Percentiles rank a stretch among this genome's conserved stretches.
Evolutionary conservation across 2,329 filamentous ascomycete species (phyloP).

Genomic region (Geosmithia morbida): DNA sequence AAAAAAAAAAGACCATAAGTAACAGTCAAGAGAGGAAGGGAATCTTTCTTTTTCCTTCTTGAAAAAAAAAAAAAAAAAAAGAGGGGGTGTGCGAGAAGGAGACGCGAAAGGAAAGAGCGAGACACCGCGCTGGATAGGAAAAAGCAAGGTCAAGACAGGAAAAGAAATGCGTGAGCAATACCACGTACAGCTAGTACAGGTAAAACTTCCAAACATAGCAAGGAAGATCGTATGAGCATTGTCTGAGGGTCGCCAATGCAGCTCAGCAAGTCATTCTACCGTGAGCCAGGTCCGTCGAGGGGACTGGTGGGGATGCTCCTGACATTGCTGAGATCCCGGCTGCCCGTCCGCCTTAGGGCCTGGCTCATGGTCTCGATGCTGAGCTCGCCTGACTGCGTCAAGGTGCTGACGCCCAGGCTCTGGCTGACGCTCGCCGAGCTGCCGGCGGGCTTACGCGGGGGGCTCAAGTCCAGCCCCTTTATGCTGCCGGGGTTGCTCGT

Average conservation of each 20-base stretch:
- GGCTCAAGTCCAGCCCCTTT: constrained; percentile 60
- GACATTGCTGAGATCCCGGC: constrained; percentile 53
- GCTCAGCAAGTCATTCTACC: not conserved
- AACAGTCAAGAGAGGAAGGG: no score
- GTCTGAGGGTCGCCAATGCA: not conserved
- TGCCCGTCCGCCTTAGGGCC: constrained; percentile 71
- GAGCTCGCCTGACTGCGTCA: constrained; percentile 41
- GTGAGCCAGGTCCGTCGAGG: constrained; percentile 19
- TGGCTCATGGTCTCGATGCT: constrained; percentile 92
- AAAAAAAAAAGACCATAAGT: no score
- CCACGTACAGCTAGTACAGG: no score
- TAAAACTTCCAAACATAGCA: no score
- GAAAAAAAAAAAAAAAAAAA: no score
- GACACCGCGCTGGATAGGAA: no score
- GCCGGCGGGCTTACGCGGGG: constrained; percentile 38
- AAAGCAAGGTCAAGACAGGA: no score
- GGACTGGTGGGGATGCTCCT: constrained; percentile 46
- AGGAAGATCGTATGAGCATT: not conserved
- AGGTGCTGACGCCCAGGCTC: constrained; percentile 20
- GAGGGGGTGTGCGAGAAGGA: no score
- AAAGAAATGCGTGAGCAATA: no score
- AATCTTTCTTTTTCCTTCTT: no score
- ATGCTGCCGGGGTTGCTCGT: constrained; percentile 63
- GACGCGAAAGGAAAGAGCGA: no score
- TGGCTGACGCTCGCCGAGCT: constrained; percentile 46